phyloP scores from a whole-genome alignment of 345 rosid species.

The Sapria himalayana region DNA sequence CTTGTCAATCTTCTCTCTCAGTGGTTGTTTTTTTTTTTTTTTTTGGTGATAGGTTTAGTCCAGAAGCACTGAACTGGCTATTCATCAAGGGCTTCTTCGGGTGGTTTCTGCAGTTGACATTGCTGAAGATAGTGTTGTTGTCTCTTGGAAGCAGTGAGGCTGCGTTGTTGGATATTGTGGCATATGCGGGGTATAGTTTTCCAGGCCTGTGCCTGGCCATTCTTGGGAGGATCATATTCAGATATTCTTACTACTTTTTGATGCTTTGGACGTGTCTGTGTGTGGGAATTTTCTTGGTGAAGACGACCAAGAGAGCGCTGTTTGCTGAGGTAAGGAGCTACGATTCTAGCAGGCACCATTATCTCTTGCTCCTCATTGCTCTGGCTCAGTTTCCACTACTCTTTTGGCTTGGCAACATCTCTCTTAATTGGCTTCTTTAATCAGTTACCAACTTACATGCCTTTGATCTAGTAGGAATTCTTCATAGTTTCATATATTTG shows the following conservation, averaged over 20 bases:
- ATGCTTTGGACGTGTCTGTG: constrained; percentile 76
- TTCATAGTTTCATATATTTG: too few relatives aligned
- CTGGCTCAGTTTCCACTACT: constrained; percentile 76
- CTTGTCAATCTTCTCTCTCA: neutral
- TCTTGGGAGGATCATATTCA: constrained; percentile 46
- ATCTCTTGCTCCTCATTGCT: constrained; percentile 64
- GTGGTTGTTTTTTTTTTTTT: constrained; percentile 1
- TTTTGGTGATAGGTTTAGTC: constrained; percentile 65
- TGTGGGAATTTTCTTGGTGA: constrained; percentile 74
- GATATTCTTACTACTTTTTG: constrained; percentile 53
- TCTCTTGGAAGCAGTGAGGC: constrained; percentile 86
- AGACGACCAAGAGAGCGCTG: constrained; percentile 90
- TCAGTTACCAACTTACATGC: too few relatives aligned
- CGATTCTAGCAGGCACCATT: constrained; percentile 84
- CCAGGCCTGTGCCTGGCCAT: constrained; percentile 55
- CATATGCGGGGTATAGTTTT: constrained; percentile 80
- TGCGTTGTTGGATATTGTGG: constrained; percentile 66
- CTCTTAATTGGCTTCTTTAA: constrained; percentile 68
- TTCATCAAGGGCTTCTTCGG: constrained; percentile 79
- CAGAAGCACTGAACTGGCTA: constrained; percentile 79
- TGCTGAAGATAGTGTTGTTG: constrained; percentile 61
- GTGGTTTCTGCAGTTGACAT: constrained; percentile 65
- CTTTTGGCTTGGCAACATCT: constrained; percentile 84
- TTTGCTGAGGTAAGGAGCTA: constrained; percentile 74
- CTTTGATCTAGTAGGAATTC: too few relatives aligned